Base-by-base conservation (phyloP, 306 rosid species). In the Alnus glutinosa region DNA sequence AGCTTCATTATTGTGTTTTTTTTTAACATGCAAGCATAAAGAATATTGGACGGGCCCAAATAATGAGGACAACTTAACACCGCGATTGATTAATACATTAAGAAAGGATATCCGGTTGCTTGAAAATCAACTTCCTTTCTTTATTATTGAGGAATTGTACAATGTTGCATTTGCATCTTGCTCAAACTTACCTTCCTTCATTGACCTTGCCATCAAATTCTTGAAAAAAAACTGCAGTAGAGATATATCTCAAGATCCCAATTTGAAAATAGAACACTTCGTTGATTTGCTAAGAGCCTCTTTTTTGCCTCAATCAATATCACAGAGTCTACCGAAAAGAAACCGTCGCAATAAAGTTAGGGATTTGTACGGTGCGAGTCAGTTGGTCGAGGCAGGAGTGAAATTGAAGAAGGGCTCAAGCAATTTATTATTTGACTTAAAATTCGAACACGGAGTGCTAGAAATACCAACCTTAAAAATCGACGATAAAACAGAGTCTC, bases 111-210 rank as follows among this genome's bases (percentile, higher is more conserved):
- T n/a, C n/a, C n/a, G 28, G 1, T 55, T 62, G 5, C 57, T 79
- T 79, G 78, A 79, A 69, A 79, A 73, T 79, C 78, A 73, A 34
- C 57, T 79, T 16, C 78, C 61, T 37, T 79, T 79, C 42, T 42
- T 79, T 8, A 12, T 77, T 73, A 77, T 68, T 18, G 69, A 69
- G 55, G 6, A 44, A 39, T 16, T 69, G 54, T 3, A 68, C 48
- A 9, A 39, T 2, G 58, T 44, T 62, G 9, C 34, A 58, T 23
- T 8, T 58, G 4, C 14, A 58, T 58, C 13, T 19, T 4, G 0
- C 2, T 19, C 57, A 9, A 23, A 58, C 32, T 23, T 23, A 23
- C 28, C 0, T 19, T 2, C 0, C 3, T 58, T 58, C 28, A 1
- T 2, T 19, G 0, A 19, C 0, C 64, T 58, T 19, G n/a, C n/a